Evolutionary conservation across 2,329 filamentous ascomycete genomes (phyloP).

Genomic region (Venturiaceae sp.): DNA sequence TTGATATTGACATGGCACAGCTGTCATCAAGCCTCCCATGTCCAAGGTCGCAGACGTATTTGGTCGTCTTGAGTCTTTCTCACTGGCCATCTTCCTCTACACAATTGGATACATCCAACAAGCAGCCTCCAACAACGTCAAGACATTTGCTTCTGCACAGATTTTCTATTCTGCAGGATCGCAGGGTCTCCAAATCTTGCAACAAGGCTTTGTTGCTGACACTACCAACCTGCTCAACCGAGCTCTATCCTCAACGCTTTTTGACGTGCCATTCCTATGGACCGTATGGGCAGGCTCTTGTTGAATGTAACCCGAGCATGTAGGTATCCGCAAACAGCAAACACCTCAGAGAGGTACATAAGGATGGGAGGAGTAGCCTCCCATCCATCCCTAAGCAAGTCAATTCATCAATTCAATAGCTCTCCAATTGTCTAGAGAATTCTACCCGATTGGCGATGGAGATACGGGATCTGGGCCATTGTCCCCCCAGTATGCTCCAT

Average conservation of each 20-base stretch:
- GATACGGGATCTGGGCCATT: constrained; percentile 53
- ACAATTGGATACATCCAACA: constrained; percentile 49
- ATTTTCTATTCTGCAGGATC: constrained; percentile 54
- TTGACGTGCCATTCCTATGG: constrained; percentile 49
- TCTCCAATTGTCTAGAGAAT: constrained; percentile 41
- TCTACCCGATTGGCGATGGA: constrained; percentile 50
- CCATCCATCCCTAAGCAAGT: no score
- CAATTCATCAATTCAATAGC: no score
- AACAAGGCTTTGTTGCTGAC: constrained; percentile 57
- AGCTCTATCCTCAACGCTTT: constrained; percentile 48
- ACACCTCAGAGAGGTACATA: no score
- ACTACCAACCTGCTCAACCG: constrained; percentile 51
- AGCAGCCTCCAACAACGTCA: constrained; percentile 44
- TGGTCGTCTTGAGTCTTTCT: constrained; percentile 50
- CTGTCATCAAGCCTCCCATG: constrained; percentile 51
- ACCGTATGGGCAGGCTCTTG: constrained; percentile 56
- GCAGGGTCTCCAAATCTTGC: constrained; percentile 49
- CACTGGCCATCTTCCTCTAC: constrained; percentile 43
- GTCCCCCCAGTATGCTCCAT: constrained; percentile 47
- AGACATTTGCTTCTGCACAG: constrained; percentile 42
- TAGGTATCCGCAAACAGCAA: no score
- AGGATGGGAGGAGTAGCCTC: no score
- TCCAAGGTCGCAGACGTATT: constrained; percentile 54
- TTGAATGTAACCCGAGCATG: no score
- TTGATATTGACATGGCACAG: constrained; percentile 18